Percentiles rank a stretch among this genome's conserved stretches.
Evolutionary conservation across 495 filamentous ascomycete genomes (phyloP).

Genomic region (Hyphodiscus hymeniophilus): DNA sequence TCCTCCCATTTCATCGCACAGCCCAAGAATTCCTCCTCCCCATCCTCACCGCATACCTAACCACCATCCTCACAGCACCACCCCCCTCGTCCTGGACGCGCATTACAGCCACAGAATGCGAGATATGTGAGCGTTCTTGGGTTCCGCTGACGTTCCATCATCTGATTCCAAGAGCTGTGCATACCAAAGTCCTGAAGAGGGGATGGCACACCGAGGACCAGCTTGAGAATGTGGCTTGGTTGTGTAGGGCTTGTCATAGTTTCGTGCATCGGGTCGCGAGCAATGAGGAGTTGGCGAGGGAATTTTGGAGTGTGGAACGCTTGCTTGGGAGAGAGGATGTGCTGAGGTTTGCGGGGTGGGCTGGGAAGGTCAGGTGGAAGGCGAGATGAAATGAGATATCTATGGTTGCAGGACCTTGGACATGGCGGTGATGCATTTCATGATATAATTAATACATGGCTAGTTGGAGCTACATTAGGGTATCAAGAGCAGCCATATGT

Average conservation of each 20-base stretch:
- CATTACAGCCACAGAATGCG: slow-evolving; percentile 46
- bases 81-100: slow-evolving; percentile 51
- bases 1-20: slow-evolving; percentile 28
- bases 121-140: slow-evolving; percentile 74
- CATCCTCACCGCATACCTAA: slow-evolving; percentile 52
- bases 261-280: slow-evolving; percentile 71
- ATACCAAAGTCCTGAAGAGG: slow-evolving; percentile 69
- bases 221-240: slow-evolving; percentile 76
- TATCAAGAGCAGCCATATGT: too few relatives aligned
- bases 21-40: slow-evolving; percentile 50
- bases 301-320: slow-evolving; percentile 64
- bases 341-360: slow-evolving; percentile 58
- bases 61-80: slow-evolving; percentile 44
- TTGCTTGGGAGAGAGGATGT: slow-evolving; percentile 68
- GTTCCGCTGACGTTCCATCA: slow-evolving; percentile 79
- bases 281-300: slow-evolving; percentile 73
- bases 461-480: too few relatives aligned
- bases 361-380: slow-evolving; percentile 58
- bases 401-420: too few relatives aligned
- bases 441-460: too few relatives aligned
- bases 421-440: too few relatives aligned
- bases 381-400: neutral
- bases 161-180: slow-evolving; percentile 67
- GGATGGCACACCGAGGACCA: slow-evolving; percentile 66
- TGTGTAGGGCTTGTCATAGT: slow-evolving; percentile 81